Base-by-base conservation (phyloP, 139 green algal genomes). In the Tetradesmus obliquus region DNA sequence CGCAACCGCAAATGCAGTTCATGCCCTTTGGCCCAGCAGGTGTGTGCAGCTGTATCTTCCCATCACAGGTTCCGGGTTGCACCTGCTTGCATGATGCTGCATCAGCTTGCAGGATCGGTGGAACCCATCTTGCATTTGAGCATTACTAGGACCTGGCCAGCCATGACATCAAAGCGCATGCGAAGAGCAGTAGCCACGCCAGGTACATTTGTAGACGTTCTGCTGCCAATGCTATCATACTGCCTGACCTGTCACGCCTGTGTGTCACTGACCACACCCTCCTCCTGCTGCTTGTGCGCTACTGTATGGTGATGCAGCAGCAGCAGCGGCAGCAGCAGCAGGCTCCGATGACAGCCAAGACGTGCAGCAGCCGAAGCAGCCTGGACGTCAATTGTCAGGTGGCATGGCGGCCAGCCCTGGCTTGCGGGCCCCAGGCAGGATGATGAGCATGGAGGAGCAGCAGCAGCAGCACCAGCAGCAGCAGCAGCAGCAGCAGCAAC, bases 11-110 rank as follows among this genome's bases (percentile, higher is more conserved):
- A 58, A 58, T 91, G 88, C 76, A 88, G 83, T 55, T 91, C 7
- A 86, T 91, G 55, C 88, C 88, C 45, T 91, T 91, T 15, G 57
- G 55, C 24, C 15, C 5, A 22, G 22, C 88, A 91, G 88, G 88
- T 91, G 60, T 3, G 84, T 20, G 54, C 19, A 12, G 20, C n/a
- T 32, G 74, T 15, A 45, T 45, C 32, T 45, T 45, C 32, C 32
- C 32, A 45, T 45, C 32, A 45, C 32, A 45, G 32, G 32, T 45
- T 45, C 32, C 32, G 32, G 32, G 32, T 45, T 76, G 66, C 66
- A 76, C n/a, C 66, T 24, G 66, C 66, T n/a, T 24, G 76, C 76
- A 82, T 3, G 1, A 82, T 22, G 32, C 32, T 76, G 66, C 66
- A 76, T 76, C 66, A 76, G 66, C 66, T n/a, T 24, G 76, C 76